Conservation (phyloP, 257 asterid species). For the Penstemon barbatus region DNA sequence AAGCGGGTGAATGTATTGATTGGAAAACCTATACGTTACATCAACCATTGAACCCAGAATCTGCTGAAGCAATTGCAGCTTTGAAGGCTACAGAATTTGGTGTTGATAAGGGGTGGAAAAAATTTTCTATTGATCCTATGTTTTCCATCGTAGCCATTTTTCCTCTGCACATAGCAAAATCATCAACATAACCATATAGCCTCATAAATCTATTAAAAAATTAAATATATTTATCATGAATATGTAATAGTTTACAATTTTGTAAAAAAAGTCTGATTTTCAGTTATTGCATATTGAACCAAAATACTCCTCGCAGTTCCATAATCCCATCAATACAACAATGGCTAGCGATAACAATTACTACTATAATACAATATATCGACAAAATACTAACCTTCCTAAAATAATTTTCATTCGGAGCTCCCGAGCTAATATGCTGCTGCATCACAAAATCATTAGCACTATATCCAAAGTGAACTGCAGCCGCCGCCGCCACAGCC, state of each 20-base stretch:
- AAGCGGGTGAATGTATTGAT: no score
- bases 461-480: conserved; percentile 60
- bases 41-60: no score
- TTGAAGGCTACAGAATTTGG: no score
- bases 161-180: conserved; percentile 46
- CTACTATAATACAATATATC: no score
- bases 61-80: no score
- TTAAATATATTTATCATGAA: neutral
- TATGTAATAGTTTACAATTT: neutral
- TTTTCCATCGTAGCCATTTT: conserved; percentile 53
- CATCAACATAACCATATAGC: conserved; percentile 28
- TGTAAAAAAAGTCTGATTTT: conserved; percentile 1
- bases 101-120: no score
- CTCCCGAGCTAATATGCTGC: conserved; percentile 51
- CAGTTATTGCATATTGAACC: conserved; percentile 16
- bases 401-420: conserved; percentile 49
- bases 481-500: conserved; percentile 33
- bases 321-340: conserved; percentile 9
- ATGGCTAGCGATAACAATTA: neutral
- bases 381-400: conserved; percentile 55
- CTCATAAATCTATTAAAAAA: conserved; percentile 11
- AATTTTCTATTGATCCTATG: conserved; percentile 56
- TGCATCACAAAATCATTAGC: conserved; percentile 49
- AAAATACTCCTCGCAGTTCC: neutral
- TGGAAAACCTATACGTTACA: no score